Evolutionary conservation across 495 filamentous ascomycete species (phyloP).

Genomic region (Thermochaetoides thermophila): DNA sequence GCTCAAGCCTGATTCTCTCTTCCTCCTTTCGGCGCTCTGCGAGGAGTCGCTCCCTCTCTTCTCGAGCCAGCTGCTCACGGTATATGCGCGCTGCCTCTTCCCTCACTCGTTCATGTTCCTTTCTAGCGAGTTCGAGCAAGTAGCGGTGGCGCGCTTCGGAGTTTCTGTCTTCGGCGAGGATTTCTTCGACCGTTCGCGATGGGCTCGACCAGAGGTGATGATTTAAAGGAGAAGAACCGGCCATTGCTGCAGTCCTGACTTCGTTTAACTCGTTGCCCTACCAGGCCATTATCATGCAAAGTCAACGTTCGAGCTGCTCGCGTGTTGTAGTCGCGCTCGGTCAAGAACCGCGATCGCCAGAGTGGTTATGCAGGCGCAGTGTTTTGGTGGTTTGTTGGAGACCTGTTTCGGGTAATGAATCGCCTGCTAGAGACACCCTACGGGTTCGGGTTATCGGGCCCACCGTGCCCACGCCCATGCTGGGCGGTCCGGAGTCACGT

Average conservation of each 20-base stretch:
- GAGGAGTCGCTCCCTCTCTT: constrained; percentile 30
- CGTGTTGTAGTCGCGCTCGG: too few relatives aligned
- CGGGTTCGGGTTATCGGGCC: too few relatives aligned
- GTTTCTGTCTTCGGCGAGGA: constrained; percentile 26
- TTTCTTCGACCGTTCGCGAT: constrained; percentile 20
- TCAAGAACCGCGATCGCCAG: too few relatives aligned
- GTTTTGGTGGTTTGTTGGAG: too few relatives aligned
- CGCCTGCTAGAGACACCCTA: too few relatives aligned
- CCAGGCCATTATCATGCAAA: too few relatives aligned
- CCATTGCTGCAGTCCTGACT: too few relatives aligned
- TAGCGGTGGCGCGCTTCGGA: constrained; percentile 37
- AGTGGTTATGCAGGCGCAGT: too few relatives aligned
- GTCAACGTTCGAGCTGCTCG: too few relatives aligned
- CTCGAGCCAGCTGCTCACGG: constrained; percentile 29
- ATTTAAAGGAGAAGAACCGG: constrained; percentile 22
- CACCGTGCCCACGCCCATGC: too few relatives aligned
- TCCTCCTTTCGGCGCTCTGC: constrained; percentile 37
- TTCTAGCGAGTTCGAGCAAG: constrained; percentile 46
- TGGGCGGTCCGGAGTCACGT: too few relatives aligned
- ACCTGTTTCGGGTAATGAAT: too few relatives aligned
- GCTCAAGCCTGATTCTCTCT: constrained; percentile 34
- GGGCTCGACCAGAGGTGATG: constrained; percentile 23
- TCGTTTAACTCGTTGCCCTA: constrained; percentile 2
- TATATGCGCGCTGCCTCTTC: constrained; percentile 40
- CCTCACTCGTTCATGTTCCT: constrained; percentile 47